Evolutionary conservation across 352 stramenopile genomes (phyloP).

Genomic region (Phytopythium delawarense): DNA sequence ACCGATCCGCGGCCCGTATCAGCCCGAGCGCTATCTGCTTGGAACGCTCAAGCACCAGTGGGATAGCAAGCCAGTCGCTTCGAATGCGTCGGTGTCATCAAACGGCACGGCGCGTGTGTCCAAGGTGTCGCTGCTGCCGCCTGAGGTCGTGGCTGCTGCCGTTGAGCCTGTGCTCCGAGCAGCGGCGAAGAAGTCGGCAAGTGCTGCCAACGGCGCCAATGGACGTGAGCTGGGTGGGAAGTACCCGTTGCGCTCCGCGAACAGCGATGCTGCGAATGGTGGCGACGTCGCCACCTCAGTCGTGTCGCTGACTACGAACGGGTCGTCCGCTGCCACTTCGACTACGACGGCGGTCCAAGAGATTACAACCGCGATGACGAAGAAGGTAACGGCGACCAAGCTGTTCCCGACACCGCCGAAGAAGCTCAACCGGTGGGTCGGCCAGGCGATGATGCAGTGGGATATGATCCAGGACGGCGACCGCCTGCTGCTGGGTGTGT

Average conservation of each 20-base stretch:
- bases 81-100: not conserved
- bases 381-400: conserved; percentile 45
- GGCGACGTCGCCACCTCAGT: not conserved
- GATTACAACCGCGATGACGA: conserved; percentile 32
- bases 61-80: conserved; percentile 13
- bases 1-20: conserved; percentile 40
- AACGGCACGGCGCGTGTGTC: conserved; percentile 3
- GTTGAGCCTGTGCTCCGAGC: conserved; percentile 1
- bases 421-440: conserved; percentile 69
- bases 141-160: conserved; percentile 5
- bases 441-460: conserved; percentile 92
- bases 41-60: conserved; percentile 45
- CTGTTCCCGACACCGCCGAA: conserved; percentile 69
- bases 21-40: conserved; percentile 41
- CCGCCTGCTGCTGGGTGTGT: conserved; percentile 92
- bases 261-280: conserved; percentile 2
- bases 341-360: conserved; percentile 30
- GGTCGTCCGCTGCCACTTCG: conserved; percentile 9
- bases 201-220: conserved; percentile 10
- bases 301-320: not conserved
- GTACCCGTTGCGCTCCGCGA: conserved; percentile 44
- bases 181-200: conserved; percentile 12
- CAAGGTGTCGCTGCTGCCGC: conserved; percentile 6
- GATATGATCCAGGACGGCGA: conserved; percentile 96
- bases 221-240: conserved; percentile 38